Percentiles rank a stretch among this genome's conserved stretches.
phyloP scores from a whole-genome alignment of 2,329 filamentous ascomycete species.

The Arthroderma sp. region DNA sequence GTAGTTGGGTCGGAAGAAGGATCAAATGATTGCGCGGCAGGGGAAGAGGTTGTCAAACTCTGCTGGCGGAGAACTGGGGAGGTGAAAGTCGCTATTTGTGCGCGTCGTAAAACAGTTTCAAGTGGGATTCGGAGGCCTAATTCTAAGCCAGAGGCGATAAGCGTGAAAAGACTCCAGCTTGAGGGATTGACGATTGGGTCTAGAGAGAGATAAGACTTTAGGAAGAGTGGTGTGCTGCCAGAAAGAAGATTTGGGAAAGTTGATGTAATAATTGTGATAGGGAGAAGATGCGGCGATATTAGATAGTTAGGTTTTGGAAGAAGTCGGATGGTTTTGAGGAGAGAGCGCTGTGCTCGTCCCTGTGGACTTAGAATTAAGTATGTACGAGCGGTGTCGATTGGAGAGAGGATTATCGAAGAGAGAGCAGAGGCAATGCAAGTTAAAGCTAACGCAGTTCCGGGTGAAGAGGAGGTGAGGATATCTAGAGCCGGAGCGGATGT shows the following conservation, averaged over 20 bases:
- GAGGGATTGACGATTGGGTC: conserved; percentile 70
- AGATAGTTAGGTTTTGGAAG: conserved; percentile 60
- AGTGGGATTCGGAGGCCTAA: conserved; percentile 78
- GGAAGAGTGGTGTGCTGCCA: conserved; percentile 67
- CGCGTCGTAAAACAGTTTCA: conserved; percentile 80
- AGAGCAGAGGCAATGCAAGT: conserved; percentile 51
- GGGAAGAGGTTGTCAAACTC: conserved; percentile 12
- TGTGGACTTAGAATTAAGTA: conserved; percentile 71
- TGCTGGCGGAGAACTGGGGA: conserved; percentile 37
- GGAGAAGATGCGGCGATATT: conserved; percentile 55
- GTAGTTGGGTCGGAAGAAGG: background rate
- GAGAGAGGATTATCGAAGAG: conserved; percentile 69
- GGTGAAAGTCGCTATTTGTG: conserved; percentile 62
- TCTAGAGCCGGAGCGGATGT: conserved; percentile 48
- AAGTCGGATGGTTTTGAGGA: conserved; percentile 61
- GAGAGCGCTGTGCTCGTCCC: conserved; percentile 60
- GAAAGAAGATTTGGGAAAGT: conserved; percentile 72
- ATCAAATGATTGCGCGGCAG: conserved; percentile 8
- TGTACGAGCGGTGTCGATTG: conserved; percentile 81
- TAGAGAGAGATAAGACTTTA: conserved; percentile 72
- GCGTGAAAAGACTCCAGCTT: conserved; percentile 69
- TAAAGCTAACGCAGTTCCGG: conserved; percentile 67
- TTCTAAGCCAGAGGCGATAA: conserved; percentile 65
- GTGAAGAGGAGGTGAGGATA: conserved; percentile 67
- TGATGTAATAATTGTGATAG: conserved; percentile 79